These are phyloP conservation scores for Arthrobotrys entomopaga DNA, from an alignment of 2,329 filamentous ascomycete genomes.

Conservation along the genomic window DNA sequence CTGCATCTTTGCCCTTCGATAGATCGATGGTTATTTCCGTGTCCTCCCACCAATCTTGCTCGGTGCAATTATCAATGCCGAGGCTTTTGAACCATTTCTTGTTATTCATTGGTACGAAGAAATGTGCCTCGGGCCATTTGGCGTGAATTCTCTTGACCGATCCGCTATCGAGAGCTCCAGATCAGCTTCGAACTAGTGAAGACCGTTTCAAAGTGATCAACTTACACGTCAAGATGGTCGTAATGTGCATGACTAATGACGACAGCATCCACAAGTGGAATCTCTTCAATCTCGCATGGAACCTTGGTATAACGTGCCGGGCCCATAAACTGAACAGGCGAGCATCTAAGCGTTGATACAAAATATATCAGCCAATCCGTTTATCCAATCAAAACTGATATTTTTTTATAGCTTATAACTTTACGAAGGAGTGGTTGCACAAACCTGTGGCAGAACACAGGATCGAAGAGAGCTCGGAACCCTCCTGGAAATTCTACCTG, in stretches of 20 bases:
- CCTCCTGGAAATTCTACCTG: conserved; percentile 79
- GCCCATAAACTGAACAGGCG: conserved; percentile 75
- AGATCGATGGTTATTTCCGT: conserved; percentile 53
- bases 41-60: conserved; percentile 93
- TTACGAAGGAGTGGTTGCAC: conserved; percentile 39
- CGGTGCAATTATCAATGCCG: conserved; percentile 80
- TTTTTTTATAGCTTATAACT: conserved; percentile 29
- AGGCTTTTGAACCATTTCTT: conserved; percentile 77
- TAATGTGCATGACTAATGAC: conserved; percentile 93
- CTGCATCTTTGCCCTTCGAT: conserved; percentile 53
- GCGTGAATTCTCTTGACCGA: conserved; percentile 68
- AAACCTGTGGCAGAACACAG: conserved; percentile 78
- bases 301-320: conserved; percentile 81
- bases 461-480: conserved; percentile 89
- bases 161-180: conserved; percentile 7
- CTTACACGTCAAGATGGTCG: conserved; percentile 81
- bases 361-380: not conserved
- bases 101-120: conserved; percentile 86
- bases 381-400: conserved; percentile 25
- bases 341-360: conserved; percentile 69
- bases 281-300: conserved; percentile 79
- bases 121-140: conserved; percentile 75
- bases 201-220: not conserved
- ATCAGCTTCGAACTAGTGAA: too few species aligned
- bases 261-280: conserved; percentile 79